A percentile compares a stretch with the other conserved stretches of the same genome.
Evolutionary conservation across 2,329 filamentous ascomycete species (phyloP).

Genomic region (Pseudogymnoascus destructans): DNA sequence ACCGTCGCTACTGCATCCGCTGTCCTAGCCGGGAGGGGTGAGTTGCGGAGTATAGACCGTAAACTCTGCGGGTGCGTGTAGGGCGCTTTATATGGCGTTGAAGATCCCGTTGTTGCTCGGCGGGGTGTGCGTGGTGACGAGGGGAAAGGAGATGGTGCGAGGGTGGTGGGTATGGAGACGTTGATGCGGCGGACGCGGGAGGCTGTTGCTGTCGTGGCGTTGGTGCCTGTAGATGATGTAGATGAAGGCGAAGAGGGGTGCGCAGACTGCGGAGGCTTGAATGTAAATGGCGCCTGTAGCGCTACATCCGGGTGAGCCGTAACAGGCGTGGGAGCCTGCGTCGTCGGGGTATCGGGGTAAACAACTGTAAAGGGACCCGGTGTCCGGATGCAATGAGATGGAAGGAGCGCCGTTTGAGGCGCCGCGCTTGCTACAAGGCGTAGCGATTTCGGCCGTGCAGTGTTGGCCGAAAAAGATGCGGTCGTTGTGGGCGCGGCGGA

Average conservation of each 20-base stretch:
- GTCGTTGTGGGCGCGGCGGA: conserved; percentile 29
- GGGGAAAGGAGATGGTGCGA: conserved; percentile 15
- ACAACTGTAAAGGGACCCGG: conserved; percentile 24
- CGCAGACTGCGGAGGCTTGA: conserved; percentile 26
- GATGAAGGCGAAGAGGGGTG: conserved; percentile 18
- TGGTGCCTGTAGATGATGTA: conserved; percentile 20
- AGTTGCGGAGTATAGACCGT: conserved; percentile 54
- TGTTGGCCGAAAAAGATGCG: conserved; percentile 31
- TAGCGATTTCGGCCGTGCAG: conserved; percentile 24
- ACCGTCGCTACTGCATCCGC: conserved; percentile 39
- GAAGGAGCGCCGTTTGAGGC: conserved; percentile 20
- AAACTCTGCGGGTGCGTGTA: conserved; percentile 46
- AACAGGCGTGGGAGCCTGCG: conserved; percentile 18
- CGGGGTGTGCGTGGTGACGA: conserved; percentile 29
- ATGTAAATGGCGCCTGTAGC: conserved; percentile 19
- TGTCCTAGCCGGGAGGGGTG: conserved; percentile 42
- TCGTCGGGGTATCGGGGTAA: conserved; percentile 25
- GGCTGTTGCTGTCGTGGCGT: conserved; percentile 10
- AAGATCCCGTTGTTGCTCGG: conserved; percentile 26
- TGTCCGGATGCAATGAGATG: conserved; percentile 24
- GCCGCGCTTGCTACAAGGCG: conserved; percentile 22
- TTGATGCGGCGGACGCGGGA: not conserved
- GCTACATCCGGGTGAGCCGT: conserved; percentile 15
- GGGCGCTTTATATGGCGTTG: conserved; percentile 28
- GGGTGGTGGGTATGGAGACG: not conserved